phyloP scores from a whole-genome alignment of 2,329 filamentous ascomycete species.

The Aureobasidium musti region DNA sequence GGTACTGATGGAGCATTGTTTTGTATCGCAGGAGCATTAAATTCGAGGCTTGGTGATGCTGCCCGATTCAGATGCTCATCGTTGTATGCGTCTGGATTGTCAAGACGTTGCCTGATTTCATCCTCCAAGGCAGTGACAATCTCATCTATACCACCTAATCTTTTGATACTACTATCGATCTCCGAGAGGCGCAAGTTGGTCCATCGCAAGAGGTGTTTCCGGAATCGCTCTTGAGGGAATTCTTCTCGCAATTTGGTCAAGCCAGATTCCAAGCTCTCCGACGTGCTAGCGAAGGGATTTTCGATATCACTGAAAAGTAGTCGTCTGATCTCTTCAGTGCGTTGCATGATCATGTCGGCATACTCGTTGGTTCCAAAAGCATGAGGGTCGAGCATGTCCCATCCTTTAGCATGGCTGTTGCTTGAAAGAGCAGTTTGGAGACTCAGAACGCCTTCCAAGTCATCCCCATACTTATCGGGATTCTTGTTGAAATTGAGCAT shows the following conservation, averaged over 20 bases:
- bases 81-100: conserved; percentile 19
- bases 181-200: conserved; percentile 49
- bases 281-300: not conserved
- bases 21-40: not conserved
- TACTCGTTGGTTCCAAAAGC: not conserved
- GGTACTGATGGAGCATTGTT: not conserved
- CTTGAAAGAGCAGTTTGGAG: not conserved
- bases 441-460: not conserved
- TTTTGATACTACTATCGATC: conserved; percentile 47
- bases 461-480: not conserved
- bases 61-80: not conserved
- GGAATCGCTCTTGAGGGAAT: conserved; percentile 56
- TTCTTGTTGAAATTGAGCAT: conserved; percentile 11
- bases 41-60: not conserved
- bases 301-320: not conserved
- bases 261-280: not conserved
- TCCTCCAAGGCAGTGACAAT: conserved; percentile 42
- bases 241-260: not conserved
- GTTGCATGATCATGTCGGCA: not conserved
- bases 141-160: conserved; percentile 48
- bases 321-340: conserved; percentile 7
- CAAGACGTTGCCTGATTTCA: conserved; percentile 35
- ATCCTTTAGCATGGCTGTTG: not conserved
- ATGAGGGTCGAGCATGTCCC: not conserved
- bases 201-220: conserved; percentile 52